Base-by-base conservation (phyloP, 176 grass and related monocot genomes). In the Oryza coarctata region DNA sequence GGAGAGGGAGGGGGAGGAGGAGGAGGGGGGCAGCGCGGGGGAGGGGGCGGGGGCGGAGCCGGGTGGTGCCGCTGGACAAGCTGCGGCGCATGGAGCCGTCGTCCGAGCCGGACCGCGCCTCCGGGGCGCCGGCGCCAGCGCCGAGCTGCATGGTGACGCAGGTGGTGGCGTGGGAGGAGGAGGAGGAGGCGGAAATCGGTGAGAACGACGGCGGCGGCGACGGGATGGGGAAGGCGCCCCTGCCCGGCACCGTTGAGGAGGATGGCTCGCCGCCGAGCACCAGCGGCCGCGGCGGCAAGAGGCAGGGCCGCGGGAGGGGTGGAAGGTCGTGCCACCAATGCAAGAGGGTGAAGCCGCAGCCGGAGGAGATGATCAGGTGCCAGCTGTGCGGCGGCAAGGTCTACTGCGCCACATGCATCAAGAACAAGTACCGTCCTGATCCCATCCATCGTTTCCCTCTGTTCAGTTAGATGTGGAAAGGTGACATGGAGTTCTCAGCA, bases 281-380 rank as follows among this genome's bases (percentile, higher is more conserved):
- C 22, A 18, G 65, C 12, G 4, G 17, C 65, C 31, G 50, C 3
- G 17, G 41, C 22, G 61, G 62, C 17, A 35, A 0, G 34, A 80
- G 52, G 50, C 20, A 2, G 33, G 26, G 64, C 44, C 14, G 8
- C 6, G 26, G 60, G 74, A 66, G 22, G 27, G 70, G n/a, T 20
- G 22, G 35, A 62, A 81, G 14, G 70, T 60, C 78, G 43, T 89
- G 88, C 36, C 88, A 89, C 79, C 83, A 82, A 0, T 89, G 83
- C 73, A 62, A 40, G 58, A 35, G 17, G 44, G 73, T 34, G 1
- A 88, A 12, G 35, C 63, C 28, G n/a, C 3, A 0, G 12, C 44
- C 20, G 23, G 20, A 35, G 26, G 45, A 31, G 72, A 86, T 73
- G 78, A 58, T 85, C 78, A 38, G 49, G 78, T 89, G 83, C 28